Evolutionary conservation across 148 eudicot species (phyloP).

Genomic region (Polygonum maritimum): DNA sequence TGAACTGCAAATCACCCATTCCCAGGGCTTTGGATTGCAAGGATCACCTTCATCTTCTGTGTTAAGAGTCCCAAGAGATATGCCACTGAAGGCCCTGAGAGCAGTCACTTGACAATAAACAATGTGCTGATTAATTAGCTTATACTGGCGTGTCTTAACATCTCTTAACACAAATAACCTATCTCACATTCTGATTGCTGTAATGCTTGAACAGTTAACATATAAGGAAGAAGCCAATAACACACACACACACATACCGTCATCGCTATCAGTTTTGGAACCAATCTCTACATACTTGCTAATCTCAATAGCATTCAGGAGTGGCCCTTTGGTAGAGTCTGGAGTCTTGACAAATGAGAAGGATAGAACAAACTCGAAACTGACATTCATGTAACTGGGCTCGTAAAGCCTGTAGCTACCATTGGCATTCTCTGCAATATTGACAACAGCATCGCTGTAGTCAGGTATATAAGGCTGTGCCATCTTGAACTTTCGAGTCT

Average conservation of each 20-base stretch:
- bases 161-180: not conserved
- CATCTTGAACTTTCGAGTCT: conserved; percentile 78
- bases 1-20: conserved; percentile 79
- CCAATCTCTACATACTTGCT: conserved; percentile 58
- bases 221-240: not conserved
- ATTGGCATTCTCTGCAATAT: conserved; percentile 89
- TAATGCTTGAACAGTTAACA: not conserved
- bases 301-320: conserved; percentile 80
- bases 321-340: conserved; percentile 81
- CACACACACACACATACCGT: conserved; percentile 44
- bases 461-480: conserved; percentile 63
- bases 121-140: conserved; percentile 14
- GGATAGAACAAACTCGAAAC: conserved; percentile 69
- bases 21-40: conserved; percentile 77
- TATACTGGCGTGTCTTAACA: not conserved
- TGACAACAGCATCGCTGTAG: conserved; percentile 93
- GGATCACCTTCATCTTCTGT: conserved; percentile 66
- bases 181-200: not conserved
- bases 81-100: conserved; percentile 41
- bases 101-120: conserved; percentile 46
- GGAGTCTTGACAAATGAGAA: conserved; percentile 72
- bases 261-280: conserved; percentile 56
- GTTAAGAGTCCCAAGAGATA: conserved; percentile 27
- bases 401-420: conserved; percentile 89
- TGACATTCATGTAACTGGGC: conserved; percentile 87